A percentile compares a stretch with the other conserved stretches of the same genome.
Evolutionary conservation across 2,329 filamentous ascomycete species (phyloP).

Genomic region (Neonectria neomacrospora): DNA sequence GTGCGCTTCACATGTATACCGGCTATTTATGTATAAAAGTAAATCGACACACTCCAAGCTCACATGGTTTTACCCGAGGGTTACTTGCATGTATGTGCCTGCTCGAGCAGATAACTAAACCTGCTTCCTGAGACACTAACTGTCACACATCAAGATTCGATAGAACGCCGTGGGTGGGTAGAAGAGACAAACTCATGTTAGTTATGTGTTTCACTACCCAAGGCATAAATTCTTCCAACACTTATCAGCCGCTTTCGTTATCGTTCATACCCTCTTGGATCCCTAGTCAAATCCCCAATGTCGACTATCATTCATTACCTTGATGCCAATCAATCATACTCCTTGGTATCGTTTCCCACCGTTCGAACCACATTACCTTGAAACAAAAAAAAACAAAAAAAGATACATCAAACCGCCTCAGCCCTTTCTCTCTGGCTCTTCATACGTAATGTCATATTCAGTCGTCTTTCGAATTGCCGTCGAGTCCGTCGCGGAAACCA

Average conservation of each 20-base stretch:
- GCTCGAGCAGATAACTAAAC: not conserved
- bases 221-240: not conserved
- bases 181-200: too few species aligned
- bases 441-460: constrained; percentile 51
- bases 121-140: not conserved
- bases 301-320: not conserved
- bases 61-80: not conserved
- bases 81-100: not conserved
- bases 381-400: not conserved
- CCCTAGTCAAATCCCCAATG: not conserved
- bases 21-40: constrained; percentile 32
- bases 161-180: too few species aligned
- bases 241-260: not conserved
- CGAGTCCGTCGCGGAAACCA: constrained; percentile 27
- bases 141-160: not conserved
- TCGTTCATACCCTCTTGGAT: not conserved
- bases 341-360: not conserved
- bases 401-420: not conserved
- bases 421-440: constrained; percentile 31
- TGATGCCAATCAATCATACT: not conserved
- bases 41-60: constrained; percentile 2
- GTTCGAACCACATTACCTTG: not conserved
- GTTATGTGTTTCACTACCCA: not conserved
- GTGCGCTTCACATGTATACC: constrained; percentile 30
- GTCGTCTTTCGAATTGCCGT: constrained; percentile 51